Base-by-base conservation (phyloP, 1,139 yeast genomes). In the Geotrichum aggregatum region DNA sequence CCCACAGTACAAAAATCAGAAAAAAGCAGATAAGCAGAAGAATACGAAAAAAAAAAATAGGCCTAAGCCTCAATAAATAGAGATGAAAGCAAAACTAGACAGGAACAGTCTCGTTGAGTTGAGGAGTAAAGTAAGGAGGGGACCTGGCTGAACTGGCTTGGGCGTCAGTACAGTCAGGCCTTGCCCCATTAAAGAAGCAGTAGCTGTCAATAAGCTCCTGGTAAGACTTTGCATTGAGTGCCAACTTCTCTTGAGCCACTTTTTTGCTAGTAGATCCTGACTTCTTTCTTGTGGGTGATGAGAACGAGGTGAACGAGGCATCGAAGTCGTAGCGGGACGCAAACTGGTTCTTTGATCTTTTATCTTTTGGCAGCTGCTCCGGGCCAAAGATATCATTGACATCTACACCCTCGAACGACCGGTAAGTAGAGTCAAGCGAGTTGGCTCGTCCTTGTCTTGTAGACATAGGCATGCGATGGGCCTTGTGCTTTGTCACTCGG, bases 201-300 rank as follows among this genome's bases (percentile, higher is more conserved):
- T 83, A 87, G 54, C 81, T 80, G 56, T 84, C 83, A 57, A 87
- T 71, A 42, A 87, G 70, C 58, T 83, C 85, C 63, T 82, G 80
- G 65, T 87, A 87, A 0, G 83, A 74, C 56, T 78, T 74, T 5
- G 88, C 78, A 62, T 82, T 79, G 63, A 82, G 69, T 2, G 71
- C 65, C 38, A 63, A 65, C 26, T 59, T 52, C 2, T 13, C 16
- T 8, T 19, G 36, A 2, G 3, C 26, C 26, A 22, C 4, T 36
- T 42, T 42, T 16, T 28, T 28, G 44, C 8, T 31, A 13, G 59
- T 51, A n/a, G 49, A 49, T n/a, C 7, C 58, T 35, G 33, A 53
- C 48, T 49, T 52, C 49, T 18, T 39, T 14, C 11, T n/a, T 16
- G 22, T n/a, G n/a, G n/a, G n/a, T n/a, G n/a, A n/a, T 26, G 45